Base-by-base conservation (phyloP, 2,329 filamentous ascomycete species). In the Clarireedia hainanense region DNA sequence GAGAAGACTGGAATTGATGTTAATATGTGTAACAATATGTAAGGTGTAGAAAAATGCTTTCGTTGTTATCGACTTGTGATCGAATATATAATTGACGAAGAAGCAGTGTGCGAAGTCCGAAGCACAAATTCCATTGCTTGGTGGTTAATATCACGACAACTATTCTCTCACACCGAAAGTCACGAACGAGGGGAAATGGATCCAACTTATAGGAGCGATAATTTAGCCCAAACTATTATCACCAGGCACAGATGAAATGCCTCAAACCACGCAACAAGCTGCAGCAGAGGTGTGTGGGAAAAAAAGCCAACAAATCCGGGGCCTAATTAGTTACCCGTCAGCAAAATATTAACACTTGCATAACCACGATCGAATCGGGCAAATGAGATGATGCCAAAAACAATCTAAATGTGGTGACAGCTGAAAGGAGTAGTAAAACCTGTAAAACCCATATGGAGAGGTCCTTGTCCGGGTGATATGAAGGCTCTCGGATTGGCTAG, bases 21-120 rank as follows among this genome's bases (percentile, higher is more conserved):
- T 55, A 50, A 55, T 55, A 23, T 37, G 47, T 50, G 47, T 45
- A 55, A 45, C 52, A 50, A 55, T 27, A 39, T n/a, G 50, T 17
- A 55, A 12, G 26, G 52, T 37, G 39, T 55, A 55, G 47, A 37
- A 50, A 50, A 50, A 26, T 45, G 52, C 47, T 45, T 55, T 50
- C 47, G 52, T 50, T 45, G 39, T 55, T 37, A 55, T 55, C 36
- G 23, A 55, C 47, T 43, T 45, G 20, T 34, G 26, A 30, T 20
- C 36, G 52, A 50, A 50, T 50, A 55, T 43, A 50, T 55, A 55
- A 43, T 48, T 36, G 52, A 50, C 26, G 47, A 46, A 45, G 37
- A 15, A 48, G 39, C 46, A 43, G 30, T 36, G 6, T 50, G 50
- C 36, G 43, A 40, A 34, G 27, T 37, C 23, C 42, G 10, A 20